Conservation (phyloP, 1,139 yeast genomes). For the Yamadazyma blattariae region DNA sequence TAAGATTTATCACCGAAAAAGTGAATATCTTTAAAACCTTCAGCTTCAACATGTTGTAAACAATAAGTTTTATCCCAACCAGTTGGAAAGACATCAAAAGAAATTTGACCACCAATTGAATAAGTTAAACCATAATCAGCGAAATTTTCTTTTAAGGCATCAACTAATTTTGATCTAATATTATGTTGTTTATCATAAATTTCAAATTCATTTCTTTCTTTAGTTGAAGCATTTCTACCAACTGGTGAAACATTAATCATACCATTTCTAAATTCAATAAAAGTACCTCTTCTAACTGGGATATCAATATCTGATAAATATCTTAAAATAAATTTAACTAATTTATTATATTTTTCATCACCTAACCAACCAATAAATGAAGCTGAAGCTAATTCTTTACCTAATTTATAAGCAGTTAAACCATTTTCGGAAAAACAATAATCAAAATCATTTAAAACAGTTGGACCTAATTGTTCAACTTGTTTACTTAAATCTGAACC, state of each 20-base stretch:
- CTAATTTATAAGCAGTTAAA: slow-evolving; percentile 91
- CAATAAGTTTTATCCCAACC: slow-evolving; percentile 99
- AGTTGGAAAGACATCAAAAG: slow-evolving; percentile 98
- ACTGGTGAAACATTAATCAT: slow-evolving; percentile 98
- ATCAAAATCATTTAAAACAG: slow-evolving; percentile 78
- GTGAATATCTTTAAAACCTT: slow-evolving; percentile 84
- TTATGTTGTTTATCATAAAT: slow-evolving; percentile 74
- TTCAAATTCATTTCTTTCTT: slow-evolving; percentile 92
- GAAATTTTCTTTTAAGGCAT: slow-evolving; percentile 79
- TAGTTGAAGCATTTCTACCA: slow-evolving; percentile 95
- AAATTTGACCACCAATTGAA: slow-evolving; percentile 98
- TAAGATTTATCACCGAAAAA: slow-evolving; percentile 98
- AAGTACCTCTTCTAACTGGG: slow-evolving; percentile 96
- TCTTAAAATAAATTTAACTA: slow-evolving; percentile 78
- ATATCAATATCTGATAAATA: slow-evolving; percentile 84
- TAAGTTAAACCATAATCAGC: slow-evolving; percentile 83
- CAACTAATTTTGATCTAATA: slow-evolving; percentile 78
- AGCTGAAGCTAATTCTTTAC: slow-evolving; percentile 84
- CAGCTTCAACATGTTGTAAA: slow-evolving; percentile 84
- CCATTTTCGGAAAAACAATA: slow-evolving; percentile 98
- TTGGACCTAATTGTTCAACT: slow-evolving; percentile 88
- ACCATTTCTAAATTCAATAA: slow-evolving; percentile 98
- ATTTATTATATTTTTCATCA: slow-evolving; percentile 86
- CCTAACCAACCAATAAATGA: slow-evolving; percentile 96
- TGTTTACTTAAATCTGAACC: slow-evolving; percentile 95